Percentiles rank a stretch among this genome's conserved stretches.
phyloP scores from a whole-genome alignment of 2,329 filamentous ascomycete species.

The Penicillium italicum region DNA sequence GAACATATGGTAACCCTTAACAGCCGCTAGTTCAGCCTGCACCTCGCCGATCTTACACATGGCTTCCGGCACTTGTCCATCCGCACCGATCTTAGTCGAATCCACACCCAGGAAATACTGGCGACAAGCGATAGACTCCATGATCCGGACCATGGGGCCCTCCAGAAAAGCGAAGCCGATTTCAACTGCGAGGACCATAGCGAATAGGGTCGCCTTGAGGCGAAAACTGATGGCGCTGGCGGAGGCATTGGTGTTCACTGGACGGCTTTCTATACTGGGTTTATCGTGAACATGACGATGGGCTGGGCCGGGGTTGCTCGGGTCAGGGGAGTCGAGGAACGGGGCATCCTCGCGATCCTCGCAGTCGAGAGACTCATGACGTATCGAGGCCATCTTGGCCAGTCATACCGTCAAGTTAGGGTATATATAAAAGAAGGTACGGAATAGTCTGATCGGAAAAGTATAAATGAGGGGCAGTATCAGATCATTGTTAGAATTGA shows the following conservation, averaged over 20 bases:
- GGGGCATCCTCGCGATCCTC: constrained; percentile 30
- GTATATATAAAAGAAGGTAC: constrained; percentile 3
- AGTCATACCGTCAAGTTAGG: constrained; percentile 17
- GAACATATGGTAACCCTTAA: constrained; percentile 51
- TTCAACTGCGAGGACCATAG: constrained; percentile 44
- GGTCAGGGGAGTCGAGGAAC: constrained; percentile 25
- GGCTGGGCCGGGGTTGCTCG: neutral
- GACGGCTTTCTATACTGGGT: neutral
- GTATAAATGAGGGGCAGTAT: neutral
- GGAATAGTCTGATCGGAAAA: neutral
- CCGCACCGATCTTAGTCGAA: constrained; percentile 40
- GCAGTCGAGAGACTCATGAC: constrained; percentile 23
- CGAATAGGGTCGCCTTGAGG: constrained; percentile 42
- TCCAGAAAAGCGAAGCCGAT: constrained; percentile 45
- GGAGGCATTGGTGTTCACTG: constrained; percentile 9
- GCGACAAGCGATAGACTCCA: constrained; percentile 49
- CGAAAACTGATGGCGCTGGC: constrained; percentile 32
- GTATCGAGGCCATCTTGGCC: constrained; percentile 23
- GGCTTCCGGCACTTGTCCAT: constrained; percentile 46
- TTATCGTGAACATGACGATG: neutral
- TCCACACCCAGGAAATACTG: constrained; percentile 44
- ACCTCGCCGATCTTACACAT: constrained; percentile 50
- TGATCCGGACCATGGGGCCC: constrained; percentile 48
- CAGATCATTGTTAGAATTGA: neutral
- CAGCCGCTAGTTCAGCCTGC: constrained; percentile 49